Evolutionary conservation across 257 asterid species (phyloP).

Genomic region (Rehmannia glutinosa): DNA sequence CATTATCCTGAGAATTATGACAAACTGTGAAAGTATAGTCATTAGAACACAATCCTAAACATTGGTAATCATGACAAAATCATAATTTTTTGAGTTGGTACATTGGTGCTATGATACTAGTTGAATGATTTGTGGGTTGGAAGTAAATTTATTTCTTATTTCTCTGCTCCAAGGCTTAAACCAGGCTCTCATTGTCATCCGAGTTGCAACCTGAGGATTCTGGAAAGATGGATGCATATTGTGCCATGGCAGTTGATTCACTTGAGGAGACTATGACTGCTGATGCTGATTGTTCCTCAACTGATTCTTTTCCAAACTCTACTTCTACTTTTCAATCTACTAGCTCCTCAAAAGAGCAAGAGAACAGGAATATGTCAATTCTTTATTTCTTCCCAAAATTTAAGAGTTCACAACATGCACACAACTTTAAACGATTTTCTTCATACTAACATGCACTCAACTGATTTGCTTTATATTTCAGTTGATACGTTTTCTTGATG

Average conservation of each 20-base stretch:
- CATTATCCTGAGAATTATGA: too few relatives aligned
- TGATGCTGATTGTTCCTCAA: constrained; percentile 26
- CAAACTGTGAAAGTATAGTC: too few relatives aligned
- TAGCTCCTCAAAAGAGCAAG: constrained; percentile 20
- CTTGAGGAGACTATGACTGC: constrained; percentile 11
- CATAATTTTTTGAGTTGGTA: too few relatives aligned
- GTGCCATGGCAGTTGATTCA: constrained; percentile 26
- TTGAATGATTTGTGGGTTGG: too few relatives aligned
- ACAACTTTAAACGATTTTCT: constrained; percentile 15
- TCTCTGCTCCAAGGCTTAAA: too few relatives aligned
- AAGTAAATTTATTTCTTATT: too few relatives aligned
- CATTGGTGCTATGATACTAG: too few relatives aligned
- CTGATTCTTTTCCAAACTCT: constrained; percentile 24
- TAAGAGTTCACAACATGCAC: constrained; percentile 25
- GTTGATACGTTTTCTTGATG: too few relatives aligned
- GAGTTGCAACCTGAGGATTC: constrained; percentile 24
- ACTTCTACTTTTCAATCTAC: constrained; percentile 22
- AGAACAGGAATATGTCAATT: constrained; percentile 40
- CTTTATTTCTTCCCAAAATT: constrained; percentile 54
- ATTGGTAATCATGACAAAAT: too few relatives aligned
- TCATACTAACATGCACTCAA: too few relatives aligned
- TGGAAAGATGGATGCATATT: constrained; percentile 10
- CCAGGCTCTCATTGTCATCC: constrained; percentile 54
- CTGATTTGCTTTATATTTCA: too few relatives aligned
- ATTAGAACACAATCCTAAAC: too few relatives aligned